Evolutionary conservation across 768 basidiomycete species (phyloP), one percentile per base, ranked within the genome.

Genomic region (Serendipita sp.): DNA sequence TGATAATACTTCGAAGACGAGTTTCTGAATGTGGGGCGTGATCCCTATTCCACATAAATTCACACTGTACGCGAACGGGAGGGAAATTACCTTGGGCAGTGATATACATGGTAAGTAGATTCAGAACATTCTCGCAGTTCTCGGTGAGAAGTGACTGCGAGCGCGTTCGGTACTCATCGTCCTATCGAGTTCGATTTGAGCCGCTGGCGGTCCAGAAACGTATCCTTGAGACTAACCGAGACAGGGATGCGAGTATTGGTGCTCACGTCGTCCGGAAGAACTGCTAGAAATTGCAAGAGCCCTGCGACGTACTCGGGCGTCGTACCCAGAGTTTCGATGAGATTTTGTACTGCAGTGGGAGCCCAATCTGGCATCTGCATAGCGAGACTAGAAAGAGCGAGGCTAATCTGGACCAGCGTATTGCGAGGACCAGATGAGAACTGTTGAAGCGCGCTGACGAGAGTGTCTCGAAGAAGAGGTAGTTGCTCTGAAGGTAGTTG

Each of bases 371-470:
- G 84, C 70, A 93, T 80, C 75, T 98, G 96, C 36, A 97, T 76
- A 1, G 95, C 90, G 36, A 98, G 81, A 41, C 92, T 93, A 3
- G 94, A 85, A 64, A 98, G 75, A 2, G 96, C 90, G 34, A 98
- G 78, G 72, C 87, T 95, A 56, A 98, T 77, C 69, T 99, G 96
- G 7, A 89, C 83, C 69, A 92, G 83, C 69, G 98, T 85, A 45
- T 84, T 85, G 65, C 86, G 82, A 3, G 91, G 89, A 3, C 94
- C 94, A 48, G 78, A 72, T 1, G 78, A 74, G 73, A 89, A 88
- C 64, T 75, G 78, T 69, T 86, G 75, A 60, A 99, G 76, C 2
- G 89, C 89, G 35, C 84, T 73, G 66, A 98, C 71, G 65, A 99
- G 78, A 1, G 93, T 94, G 73, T 96, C 91, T 54, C 92, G 84